These are phyloP conservation scores for Zygnema cylindricum DNA, from an alignment of 139 green algal species.

Conservation along the genomic window DNA sequence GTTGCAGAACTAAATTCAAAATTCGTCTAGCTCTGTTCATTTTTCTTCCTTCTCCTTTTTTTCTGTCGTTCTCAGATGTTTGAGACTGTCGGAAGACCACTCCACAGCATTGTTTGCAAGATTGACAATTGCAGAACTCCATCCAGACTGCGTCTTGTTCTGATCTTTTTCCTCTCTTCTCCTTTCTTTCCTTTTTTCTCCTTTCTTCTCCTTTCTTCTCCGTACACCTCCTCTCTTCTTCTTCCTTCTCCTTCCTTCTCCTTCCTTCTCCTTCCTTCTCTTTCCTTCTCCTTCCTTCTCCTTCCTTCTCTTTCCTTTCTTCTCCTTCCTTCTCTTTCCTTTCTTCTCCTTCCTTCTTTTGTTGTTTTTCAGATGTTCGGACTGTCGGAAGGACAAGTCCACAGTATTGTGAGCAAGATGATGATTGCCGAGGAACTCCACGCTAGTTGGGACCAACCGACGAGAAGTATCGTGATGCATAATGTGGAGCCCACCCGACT, in stretches of 20 bases:
- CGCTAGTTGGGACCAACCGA: constrained; percentile 92
- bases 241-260: neutral
- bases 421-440: constrained; percentile 90
- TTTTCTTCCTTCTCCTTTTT: too few species aligned
- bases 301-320: neutral
- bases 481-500: constrained; percentile 78
- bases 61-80: too few species aligned
- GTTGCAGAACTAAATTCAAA: too few species aligned
- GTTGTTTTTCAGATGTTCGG: constrained; percentile 61
- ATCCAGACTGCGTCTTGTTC: too few species aligned
- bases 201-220: neutral
- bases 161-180: too few species aligned
- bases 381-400: constrained; percentile 79
- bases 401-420: constrained; percentile 84
- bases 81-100: too few species aligned
- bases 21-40: too few species aligned
- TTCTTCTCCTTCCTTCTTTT: neutral
- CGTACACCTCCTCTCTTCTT: neutral
- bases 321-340: neutral
- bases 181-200: neutral
- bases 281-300: constrained; percentile 5
- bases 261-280: neutral
- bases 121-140: too few species aligned
- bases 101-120: too few species aligned
- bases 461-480: constrained; percentile 91